Base-by-base conservation (phyloP, 352 stramenopile species). In the Hyaloperonospora arabidopsidis region DNA sequence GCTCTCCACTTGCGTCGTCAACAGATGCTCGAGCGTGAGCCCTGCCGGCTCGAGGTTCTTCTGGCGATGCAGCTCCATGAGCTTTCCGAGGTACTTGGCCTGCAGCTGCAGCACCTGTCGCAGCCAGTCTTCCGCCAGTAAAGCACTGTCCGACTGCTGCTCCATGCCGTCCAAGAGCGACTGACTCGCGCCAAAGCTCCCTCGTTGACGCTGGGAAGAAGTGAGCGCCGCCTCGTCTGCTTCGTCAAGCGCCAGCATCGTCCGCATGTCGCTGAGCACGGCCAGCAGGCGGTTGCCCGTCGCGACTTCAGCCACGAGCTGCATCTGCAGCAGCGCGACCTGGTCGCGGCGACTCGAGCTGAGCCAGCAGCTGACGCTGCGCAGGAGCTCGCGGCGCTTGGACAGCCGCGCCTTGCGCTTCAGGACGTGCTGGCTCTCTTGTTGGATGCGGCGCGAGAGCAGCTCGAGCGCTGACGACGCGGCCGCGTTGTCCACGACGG, bases 281-380 rank as follows among this genome's bases (percentile, higher is more conserved):
- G 76, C 70, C n/a, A 89, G 59, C 45, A 76, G 87, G 0, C 79
- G 79, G 54, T 81, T 79, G 53, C 67, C 56, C 32, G 70, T 74
- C 29, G 79, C 76, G 18, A 85, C 71, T 23, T 84, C 72, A n/a
- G 79, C 79, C 25, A 85, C 70, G 1, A 89, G 62, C 50, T 87
- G 74, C 72, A 89, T 85, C 55, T 81, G 79, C 15, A 84, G 61
- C 32, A 89, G 51, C 48, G 70, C 59, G 10, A 89, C 66, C 45
- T 83, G 76, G 29, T 87, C 68, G 36, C 77, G 72, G 17, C 70
- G 63, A 29, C 63, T 70, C 8, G 66, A 65, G n/a, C 72, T 74
- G 48, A 84, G 74, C 45, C 72, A 58, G 29, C 64, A 51, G 25
- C 62, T 57, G 6, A 89, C 63, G n/a, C 70, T 74, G 18, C 74